Evolutionary conservation across 1,139 yeast genomes (phyloP).

Genomic region (Sugiyamaella pinicola): DNA sequence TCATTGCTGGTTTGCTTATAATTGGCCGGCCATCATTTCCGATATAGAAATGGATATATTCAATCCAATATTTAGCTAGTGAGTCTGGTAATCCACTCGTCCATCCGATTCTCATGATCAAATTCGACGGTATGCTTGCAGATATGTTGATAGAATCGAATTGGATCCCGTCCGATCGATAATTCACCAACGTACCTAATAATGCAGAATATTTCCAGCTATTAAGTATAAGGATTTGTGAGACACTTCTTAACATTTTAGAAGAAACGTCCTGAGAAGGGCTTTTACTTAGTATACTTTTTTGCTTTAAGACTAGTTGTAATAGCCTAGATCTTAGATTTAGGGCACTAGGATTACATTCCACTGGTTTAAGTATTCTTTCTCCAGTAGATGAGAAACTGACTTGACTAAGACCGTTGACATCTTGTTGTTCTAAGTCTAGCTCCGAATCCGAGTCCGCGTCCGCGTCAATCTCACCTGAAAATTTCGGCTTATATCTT

Average conservation of each 20-base stretch:
- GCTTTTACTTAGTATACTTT: too few species aligned
- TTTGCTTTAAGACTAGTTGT: constrained; percentile 10
- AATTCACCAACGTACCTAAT: constrained; percentile 8
- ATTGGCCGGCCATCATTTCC: background rate
- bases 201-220: constrained; percentile 15
- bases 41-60: background rate
- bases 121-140: constrained; percentile 2
- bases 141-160: background rate
- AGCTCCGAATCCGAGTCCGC: too few species aligned
- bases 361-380: constrained; percentile 1
- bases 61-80: background rate
- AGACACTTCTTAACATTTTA: background rate
- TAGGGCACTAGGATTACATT: background rate
- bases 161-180: background rate
- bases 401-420: background rate
- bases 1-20: background rate
- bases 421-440: background rate
- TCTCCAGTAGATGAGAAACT: constrained; percentile 7
- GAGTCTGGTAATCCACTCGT: constrained; percentile 7
- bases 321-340: constrained; percentile 13
- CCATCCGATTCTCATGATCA: constrained; percentile 15
- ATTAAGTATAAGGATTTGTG: constrained; percentile 3
- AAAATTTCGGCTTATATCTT: constrained; percentile 4
- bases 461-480: constrained; percentile 5
- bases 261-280: too few species aligned